Evolutionary conservation across 2,329 filamentous ascomycete genomes (phyloP).

Genomic region (Lecanosticta acicola): DNA sequence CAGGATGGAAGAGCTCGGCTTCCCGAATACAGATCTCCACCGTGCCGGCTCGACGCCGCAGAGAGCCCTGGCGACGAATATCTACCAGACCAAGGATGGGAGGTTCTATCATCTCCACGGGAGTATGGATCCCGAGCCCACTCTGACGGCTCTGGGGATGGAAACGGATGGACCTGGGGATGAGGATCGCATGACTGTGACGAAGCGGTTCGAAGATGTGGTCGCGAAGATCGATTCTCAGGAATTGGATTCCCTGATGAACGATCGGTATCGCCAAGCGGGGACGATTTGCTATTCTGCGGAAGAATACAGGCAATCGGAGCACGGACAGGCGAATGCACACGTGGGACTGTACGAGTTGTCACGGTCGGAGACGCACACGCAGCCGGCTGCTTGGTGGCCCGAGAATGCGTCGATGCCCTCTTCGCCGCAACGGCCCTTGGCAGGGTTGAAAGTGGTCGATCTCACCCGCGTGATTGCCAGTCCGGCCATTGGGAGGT

Average conservation of each 20-base stretch:
- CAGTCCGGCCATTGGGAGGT: conserved; percentile 65
- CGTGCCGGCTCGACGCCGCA: conserved; percentile 9
- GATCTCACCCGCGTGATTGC: conserved; percentile 73
- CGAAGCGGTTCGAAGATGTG: conserved; percentile 38
- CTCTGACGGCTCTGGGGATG: conserved; percentile 33
- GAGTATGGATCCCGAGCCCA: conserved; percentile 43
- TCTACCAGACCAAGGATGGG: conserved; percentile 44
- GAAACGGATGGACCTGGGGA: conserved; percentile 27
- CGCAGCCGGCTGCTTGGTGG: conserved; percentile 25
- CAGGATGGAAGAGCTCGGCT: conserved; percentile 7
- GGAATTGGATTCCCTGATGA: conserved; percentile 39
- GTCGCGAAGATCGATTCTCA: conserved; percentile 37
- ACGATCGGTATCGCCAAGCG: conserved; percentile 38
- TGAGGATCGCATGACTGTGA: conserved; percentile 37
- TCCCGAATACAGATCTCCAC: conserved; percentile 16
- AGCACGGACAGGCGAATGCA: conserved; percentile 29
- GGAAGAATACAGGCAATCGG: conserved; percentile 36
- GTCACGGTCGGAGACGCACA: conserved; percentile 5
- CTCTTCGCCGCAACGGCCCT: conserved; percentile 34
- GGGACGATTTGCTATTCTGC: conserved; percentile 39
- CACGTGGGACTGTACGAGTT: conserved; percentile 21
- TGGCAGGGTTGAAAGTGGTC: conserved; percentile 62
- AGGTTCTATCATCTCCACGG: conserved; percentile 47
- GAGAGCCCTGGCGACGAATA: conserved; percentile 37
- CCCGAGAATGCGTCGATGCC: conserved; percentile 25